Evolutionary conservation across 345 rosid species (phyloP).

Genomic region (Corchorus olitorius): DNA sequence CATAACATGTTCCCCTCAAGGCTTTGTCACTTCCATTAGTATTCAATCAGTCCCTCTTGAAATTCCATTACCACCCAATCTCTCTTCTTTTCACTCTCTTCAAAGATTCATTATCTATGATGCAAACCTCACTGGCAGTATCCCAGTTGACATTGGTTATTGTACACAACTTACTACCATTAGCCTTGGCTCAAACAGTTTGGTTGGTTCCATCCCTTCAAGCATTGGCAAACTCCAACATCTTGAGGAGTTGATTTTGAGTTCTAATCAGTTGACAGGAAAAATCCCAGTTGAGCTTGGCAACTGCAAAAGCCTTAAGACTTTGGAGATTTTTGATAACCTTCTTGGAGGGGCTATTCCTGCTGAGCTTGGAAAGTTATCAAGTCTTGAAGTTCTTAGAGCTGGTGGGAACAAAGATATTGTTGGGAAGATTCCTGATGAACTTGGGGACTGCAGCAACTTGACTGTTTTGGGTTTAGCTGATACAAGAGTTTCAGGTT

Average conservation of each 20-base stretch:
- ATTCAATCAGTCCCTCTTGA: constrained; percentile 62
- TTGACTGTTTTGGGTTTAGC: constrained; percentile 81
- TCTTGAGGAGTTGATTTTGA: constrained; percentile 60
- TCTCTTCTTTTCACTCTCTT: constrained; percentile 57
- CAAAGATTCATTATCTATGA: constrained; percentile 58
- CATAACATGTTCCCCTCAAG: constrained; percentile 66
- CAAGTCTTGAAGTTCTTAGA: constrained; percentile 66
- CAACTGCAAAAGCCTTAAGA: constrained; percentile 51
- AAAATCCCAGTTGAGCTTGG: constrained; percentile 68
- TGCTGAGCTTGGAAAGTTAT: constrained; percentile 63
- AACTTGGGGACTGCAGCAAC: constrained; percentile 74
- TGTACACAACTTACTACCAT: constrained; percentile 45
- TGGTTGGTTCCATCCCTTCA: constrained; percentile 67
- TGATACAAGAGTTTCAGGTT: constrained; percentile 71
- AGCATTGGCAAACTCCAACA: constrained; percentile 52
- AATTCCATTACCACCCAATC: constrained; percentile 55
- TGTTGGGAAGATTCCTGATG: constrained; percentile 66
- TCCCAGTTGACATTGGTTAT: constrained; percentile 60
- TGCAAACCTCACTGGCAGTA: constrained; percentile 68
- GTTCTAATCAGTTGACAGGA: constrained; percentile 83
- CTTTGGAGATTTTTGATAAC: constrained; percentile 65
- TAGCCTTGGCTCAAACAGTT: constrained; percentile 65
- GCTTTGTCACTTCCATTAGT: constrained; percentile 63
- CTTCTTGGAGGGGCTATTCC: constrained; percentile 71
- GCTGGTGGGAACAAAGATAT: constrained; percentile 85